Base-by-base conservation (phyloP, 164 flowering plant genomes). In the Vitis rotundifolia region DNA sequence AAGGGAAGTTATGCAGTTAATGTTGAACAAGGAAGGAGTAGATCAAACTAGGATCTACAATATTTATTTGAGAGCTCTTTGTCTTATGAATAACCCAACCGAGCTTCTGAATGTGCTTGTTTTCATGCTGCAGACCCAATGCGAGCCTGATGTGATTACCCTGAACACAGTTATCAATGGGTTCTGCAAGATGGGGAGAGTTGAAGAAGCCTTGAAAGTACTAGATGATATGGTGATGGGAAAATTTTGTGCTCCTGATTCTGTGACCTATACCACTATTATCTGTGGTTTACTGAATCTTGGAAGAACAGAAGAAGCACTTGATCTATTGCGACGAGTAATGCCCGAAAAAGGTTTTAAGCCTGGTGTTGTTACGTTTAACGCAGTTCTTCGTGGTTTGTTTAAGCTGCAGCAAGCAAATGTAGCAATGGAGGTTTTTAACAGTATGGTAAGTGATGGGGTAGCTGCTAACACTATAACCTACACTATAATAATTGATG, bases 91-190 rank as follows among this genome's bases (percentile, higher is more conserved):
- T 63, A 88, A 85, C 64, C 81, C 95, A 15, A 85, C 90, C 18
- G 99, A 95, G 85, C 92, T 95, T 68, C 79, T 91, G 28, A 93
- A 95, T 64, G 80, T 79, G 0, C 88, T 95, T 47, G 86, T 86
- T 51, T 76, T 66, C 47, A 95, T 95, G 99, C 85, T 93, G 69
- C 86, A 91, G 79, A 81, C 68, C n/a, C 69, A 81, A 28, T 89
- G 88, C 82, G 79, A 81, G 61, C 97, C 97, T 10, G 97, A 95
- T 79, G 85, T 89, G 13, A 76, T 90, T 65, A 87, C 91, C 8
- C 89, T 95, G 31, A 93, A 95, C 63, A 93, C 95, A 0, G 81
- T 93, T 10, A 68, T 93, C 15, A 83, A 88, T 65, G 99, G 97
- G 8, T 85, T 93, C 48, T 95, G 98, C 90, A 86, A 82, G 80